Conservation (phyloP, 2,329 filamentous ascomycete genomes). For the Fusarium lateritium region DNA sequence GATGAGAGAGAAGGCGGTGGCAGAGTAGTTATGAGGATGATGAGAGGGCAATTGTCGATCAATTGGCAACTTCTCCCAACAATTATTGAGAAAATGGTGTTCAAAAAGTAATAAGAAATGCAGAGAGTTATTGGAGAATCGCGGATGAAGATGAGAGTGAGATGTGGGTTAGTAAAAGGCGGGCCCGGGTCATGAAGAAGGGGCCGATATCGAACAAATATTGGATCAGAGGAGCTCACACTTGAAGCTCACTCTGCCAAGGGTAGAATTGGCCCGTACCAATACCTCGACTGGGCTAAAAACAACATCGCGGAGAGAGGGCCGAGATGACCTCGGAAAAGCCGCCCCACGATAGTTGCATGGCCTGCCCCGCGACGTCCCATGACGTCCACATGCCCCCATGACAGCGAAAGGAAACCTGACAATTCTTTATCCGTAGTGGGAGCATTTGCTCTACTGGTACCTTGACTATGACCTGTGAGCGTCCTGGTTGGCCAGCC, state of each 20-base stretch:
- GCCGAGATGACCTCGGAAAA: slow-evolving; percentile 36
- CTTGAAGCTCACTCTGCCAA: slow-evolving; percentile 1
- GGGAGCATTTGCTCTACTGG: slow-evolving; percentile 5
- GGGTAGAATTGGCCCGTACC: slow-evolving; percentile 1
- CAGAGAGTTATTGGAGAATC: slow-evolving; percentile 21
- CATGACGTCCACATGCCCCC: slow-evolving; percentile 11
- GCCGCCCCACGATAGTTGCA: slow-evolving; percentile 28
- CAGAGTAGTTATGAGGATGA: not conserved
- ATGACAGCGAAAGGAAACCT: slow-evolving; percentile 32
- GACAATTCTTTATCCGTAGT: slow-evolving; percentile 6
- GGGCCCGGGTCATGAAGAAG: slow-evolving; percentile 13
- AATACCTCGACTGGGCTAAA: not conserved
- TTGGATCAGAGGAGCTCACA: slow-evolving; percentile 1
- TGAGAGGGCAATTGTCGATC: not conserved
- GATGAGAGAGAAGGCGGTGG: slow-evolving; percentile 1
- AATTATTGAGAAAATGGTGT: not conserved
- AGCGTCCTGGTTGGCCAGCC: slow-evolving; percentile 6
- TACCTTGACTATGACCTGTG: slow-evolving; percentile 4
- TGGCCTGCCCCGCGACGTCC: slow-evolving; percentile 39
- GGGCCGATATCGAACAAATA: slow-evolving; percentile 32
- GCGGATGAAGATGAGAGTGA: slow-evolving; percentile 17
- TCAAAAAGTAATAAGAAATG: slow-evolving; percentile 8
- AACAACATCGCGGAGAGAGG: slow-evolving; percentile 37
- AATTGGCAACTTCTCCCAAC: slow-evolving; percentile 14
- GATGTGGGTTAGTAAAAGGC: slow-evolving; percentile 35